Evolutionary conservation across 768 basidiomycete species (phyloP), one percentile per base, ranked within the genome.

Genomic region (Psilocybe subaeruginosa): DNA sequence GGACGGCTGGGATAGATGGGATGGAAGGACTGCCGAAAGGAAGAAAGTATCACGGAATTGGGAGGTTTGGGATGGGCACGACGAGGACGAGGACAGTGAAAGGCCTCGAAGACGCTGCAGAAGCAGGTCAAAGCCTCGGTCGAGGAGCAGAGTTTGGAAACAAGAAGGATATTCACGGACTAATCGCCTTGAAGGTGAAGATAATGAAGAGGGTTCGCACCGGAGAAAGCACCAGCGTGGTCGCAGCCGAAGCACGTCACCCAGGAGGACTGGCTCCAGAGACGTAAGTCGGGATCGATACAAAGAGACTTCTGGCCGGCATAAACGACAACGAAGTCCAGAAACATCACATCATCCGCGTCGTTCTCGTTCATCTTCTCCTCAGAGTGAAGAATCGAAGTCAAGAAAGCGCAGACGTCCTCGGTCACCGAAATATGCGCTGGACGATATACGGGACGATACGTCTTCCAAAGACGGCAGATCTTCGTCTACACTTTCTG

Each of bases 1-100:
- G 8, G 79, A 78, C 50, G 70, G 77, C 27, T 85, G 81, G 80
- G 85, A 86, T 59, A 74, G 80, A 47, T 84, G 82, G 82, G 74
- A 84, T 69, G 76, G 84, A n/a, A 67, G 85, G 70, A 80, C 76
- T 0, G 80, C 72, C 7, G 79, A 82, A 51, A 74, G 83, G 53
- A 83, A 79, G 68, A 77, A 78, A 61, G 80, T 80, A 55, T 69
- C 63, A 14, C 68, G 82, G 62, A 77, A 82, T 55, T 82, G 85
- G 81, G 85, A 85, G 64, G 78, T 75, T 29, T 78, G 79, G 77
- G 80, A 78, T 58, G 80, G 77, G 16, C 73, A 74, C n/a, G 79
- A 80, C 17, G 77, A 77, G 73, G 66, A 76, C 30, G 69, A 67
- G 3, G 68, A 64, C 3, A 45, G 58, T 45, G 61, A 68, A 27